Base-by-base conservation (phyloP, 495 filamentous ascomycete species). In the Hamigera avellanea region DNA sequence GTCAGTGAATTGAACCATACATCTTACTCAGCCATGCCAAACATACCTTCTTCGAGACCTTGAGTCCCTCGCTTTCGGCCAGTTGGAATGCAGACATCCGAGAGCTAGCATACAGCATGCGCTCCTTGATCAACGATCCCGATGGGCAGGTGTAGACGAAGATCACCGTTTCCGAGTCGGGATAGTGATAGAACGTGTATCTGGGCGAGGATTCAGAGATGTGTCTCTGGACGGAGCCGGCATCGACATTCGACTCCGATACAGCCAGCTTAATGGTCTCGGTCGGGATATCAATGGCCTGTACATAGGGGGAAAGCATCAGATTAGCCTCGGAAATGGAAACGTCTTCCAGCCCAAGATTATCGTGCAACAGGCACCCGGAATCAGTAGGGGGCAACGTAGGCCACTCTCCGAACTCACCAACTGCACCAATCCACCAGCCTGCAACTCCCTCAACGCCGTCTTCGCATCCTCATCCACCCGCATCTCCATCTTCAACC, bases 101-200 rank as follows among this genome's bases (percentile, higher is more conserved):
- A 45, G 83, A 83, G 23, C 84, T 78, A 21, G 93, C 86, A 56
- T 95, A 94, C 44, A 96, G 62, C 91, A 98, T 98, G 35, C 86
- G 76, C 54, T 86, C 85, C 60, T 86, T 94, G 63, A 96, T 83
- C 45, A 81, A 83, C 0, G 78, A 75, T 3, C 61, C 74, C 2
- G 72, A 67, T 3, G 91, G 91, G 50, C 89, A 95, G 6, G 87
- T 95, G 59, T 95, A 96, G 50, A 96, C 79, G 66, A 96, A 98
- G 19, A 95, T 68, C 21, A 96, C 70, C 4, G 78, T 70, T 5
- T 76, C 71, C 34, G 71, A 71, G 37, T 72, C 62, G 26, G 57
- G 56, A 51, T 81, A 84, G 33, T 78, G 75, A 67, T 86, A 98
- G 62, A 95, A 95, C 5, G 83, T 84, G 59, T 93, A 96, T 26